A percentile compares a stretch with the other conserved stretches of the same genome.
phyloP scores from a whole-genome alignment of 2,329 filamentous ascomycete species.

The Nemania bipapillata region DNA sequence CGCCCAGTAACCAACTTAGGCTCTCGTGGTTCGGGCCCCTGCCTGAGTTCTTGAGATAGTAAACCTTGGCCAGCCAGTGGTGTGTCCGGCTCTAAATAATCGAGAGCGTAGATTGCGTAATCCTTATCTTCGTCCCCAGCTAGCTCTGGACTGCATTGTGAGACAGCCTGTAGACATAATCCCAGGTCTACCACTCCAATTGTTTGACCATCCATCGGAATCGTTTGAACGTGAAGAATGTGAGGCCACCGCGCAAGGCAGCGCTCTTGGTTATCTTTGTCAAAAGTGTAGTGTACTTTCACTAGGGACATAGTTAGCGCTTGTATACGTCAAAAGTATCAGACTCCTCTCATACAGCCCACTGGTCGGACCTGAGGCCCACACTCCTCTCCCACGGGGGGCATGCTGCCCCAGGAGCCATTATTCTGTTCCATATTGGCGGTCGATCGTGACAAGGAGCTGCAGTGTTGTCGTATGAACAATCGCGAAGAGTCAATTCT shows the following conservation, averaged over 20 bases:
- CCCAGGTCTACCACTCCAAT: constrained; percentile 90
- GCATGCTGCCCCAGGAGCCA: constrained; percentile 44
- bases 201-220: constrained; percentile 80
- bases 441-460: background rate
- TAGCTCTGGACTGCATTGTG: constrained; percentile 84
- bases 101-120: constrained; percentile 96
- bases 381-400: constrained; percentile 54
- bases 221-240: constrained; percentile 80
- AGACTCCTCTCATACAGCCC: constrained; percentile 68
- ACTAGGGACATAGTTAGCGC: constrained; percentile 64
- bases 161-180: constrained; percentile 85
- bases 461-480: background rate
- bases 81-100: constrained; percentile 93
- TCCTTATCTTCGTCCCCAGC: constrained; percentile 76
- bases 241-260: constrained; percentile 89
- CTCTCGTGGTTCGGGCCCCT: constrained; percentile 47
- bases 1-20: constrained; percentile 86
- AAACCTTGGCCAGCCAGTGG: constrained; percentile 95
- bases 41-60: constrained; percentile 82
- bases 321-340: constrained; percentile 12
- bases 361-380: constrained; percentile 71
- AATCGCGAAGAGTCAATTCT: background rate
- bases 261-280: constrained; percentile 85
- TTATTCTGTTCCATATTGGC: constrained; percentile 46
- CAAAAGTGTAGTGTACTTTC: constrained; percentile 97